A percentile compares a stretch with the other conserved stretches of the same genome.
Evolutionary conservation across 169 alveolate genomes (phyloP).

Genomic region (Plasmodium coatneyi): DNA sequence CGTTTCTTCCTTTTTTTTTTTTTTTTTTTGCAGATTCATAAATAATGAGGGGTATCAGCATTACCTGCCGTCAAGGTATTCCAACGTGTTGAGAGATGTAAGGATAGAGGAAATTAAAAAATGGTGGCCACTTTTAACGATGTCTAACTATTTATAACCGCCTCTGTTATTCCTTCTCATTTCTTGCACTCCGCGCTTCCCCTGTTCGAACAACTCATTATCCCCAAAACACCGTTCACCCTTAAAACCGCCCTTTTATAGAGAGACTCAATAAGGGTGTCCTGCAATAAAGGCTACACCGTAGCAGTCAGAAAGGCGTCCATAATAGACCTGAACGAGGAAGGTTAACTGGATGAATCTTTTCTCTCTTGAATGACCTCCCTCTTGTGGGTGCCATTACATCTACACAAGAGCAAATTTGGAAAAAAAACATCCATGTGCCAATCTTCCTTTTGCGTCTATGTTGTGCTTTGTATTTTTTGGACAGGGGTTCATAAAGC

Average conservation of each 20-base stretch:
- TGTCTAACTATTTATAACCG: neutral
- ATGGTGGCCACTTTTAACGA: neutral
- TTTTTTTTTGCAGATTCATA: constrained; percentile 50
- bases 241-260: neutral
- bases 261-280: constrained; percentile 31
- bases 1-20: neutral
- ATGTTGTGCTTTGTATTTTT: neutral
- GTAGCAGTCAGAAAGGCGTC: constrained; percentile 47
- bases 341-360: constrained; percentile 23
- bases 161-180: neutral
- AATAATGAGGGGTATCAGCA: constrained; percentile 71
- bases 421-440: neutral
- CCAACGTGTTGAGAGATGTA: constrained; percentile 45
- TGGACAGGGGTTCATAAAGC: neutral
- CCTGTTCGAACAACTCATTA: neutral
- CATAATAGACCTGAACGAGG: constrained; percentile 56
- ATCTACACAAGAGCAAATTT: neutral
- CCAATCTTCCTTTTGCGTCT: neutral
- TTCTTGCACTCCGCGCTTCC: neutral
- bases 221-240: neutral
- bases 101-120: neutral
- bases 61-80: constrained; percentile 61
- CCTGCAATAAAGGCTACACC: constrained; percentile 68
- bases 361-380: neutral
- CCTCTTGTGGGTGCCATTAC: neutral